phyloP scores from a whole-genome alignment of 2,329 filamentous ascomycete species.

The Penicillium olsonii region DNA sequence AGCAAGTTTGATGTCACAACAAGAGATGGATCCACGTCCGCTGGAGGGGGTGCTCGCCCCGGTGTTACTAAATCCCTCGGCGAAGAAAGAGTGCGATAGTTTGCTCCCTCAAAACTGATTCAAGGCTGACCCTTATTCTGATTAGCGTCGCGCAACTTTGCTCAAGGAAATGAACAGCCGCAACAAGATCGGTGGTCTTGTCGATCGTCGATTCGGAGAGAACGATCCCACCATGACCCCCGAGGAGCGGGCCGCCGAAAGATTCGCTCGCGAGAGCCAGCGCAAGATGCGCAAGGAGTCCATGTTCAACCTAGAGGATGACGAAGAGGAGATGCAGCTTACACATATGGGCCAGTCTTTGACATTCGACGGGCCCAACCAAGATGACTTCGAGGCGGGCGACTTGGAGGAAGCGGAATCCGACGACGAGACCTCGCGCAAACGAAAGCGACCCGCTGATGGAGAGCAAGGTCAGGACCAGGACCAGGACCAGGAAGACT shows the following conservation, averaged over 20 bases:
- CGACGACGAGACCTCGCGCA: constrained; percentile 59
- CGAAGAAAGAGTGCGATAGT: constrained; percentile 71
- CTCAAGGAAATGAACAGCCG: constrained; percentile 86
- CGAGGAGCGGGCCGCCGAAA: constrained; percentile 87
- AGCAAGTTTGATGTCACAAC: constrained; percentile 85
- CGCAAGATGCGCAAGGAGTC: constrained; percentile 72
- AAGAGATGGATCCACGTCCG: constrained; percentile 53
- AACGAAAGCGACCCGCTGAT: constrained; percentile 52
- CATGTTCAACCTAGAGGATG: constrained; percentile 89
- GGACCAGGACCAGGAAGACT: constrained; percentile 44
- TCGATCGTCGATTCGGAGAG: constrained; percentile 94
- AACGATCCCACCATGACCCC: constrained; percentile 91
- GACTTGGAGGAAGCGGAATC: constrained; percentile 58
- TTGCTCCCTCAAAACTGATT: constrained; percentile 1
- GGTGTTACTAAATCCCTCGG: constrained; percentile 81
- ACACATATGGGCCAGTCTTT: constrained; percentile 83
- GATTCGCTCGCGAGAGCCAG: constrained; percentile 88
- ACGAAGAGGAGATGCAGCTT: constrained; percentile 68
- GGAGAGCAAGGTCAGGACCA: constrained; percentile 26
- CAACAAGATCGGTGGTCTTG: constrained; percentile 87
- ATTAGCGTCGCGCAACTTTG: constrained; percentile 73
- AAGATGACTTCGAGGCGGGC: constrained; percentile 78
- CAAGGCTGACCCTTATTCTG: constrained; percentile 9
- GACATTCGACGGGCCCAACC: constrained; percentile 58
- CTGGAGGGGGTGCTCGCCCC: constrained; percentile 68